Evolutionary conservation across 805 yeast species (phyloP).

Genomic region (Ogataea pignaliae): DNA sequence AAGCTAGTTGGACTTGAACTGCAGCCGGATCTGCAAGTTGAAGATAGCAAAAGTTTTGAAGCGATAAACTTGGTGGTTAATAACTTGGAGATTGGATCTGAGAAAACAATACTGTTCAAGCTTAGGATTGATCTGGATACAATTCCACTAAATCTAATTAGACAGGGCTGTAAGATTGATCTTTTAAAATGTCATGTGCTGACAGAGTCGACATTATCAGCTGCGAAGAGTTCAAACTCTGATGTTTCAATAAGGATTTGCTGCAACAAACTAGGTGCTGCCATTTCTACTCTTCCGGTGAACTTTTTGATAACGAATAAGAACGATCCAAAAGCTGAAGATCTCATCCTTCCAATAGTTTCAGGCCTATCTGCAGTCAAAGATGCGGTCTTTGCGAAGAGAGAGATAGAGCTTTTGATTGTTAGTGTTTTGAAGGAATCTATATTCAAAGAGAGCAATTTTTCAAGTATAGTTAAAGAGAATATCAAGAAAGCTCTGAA

Average conservation of each 20-base stretch:
- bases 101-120: slow-evolving; percentile 21
- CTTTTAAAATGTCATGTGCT: slow-evolving; percentile 7
- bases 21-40: slow-evolving; percentile 3
- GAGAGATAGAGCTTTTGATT: slow-evolving; percentile 33
- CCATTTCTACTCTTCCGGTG: slow-evolving; percentile 15
- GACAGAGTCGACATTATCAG: slow-evolving; percentile 3
- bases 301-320: slow-evolving; percentile 18
- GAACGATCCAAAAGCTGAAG: slow-evolving; percentile 9
- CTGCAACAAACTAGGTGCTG: slow-evolving; percentile 1
- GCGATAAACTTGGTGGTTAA: slow-evolving; percentile 5
- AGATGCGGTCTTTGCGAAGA: slow-evolving; percentile 32
- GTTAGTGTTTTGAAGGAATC: slow-evolving; percentile 17
- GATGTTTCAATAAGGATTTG: slow-evolving; percentile 9
- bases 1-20: slow-evolving; percentile 13
- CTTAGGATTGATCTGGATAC: slow-evolving; percentile 17
- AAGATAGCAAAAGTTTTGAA: background rate
- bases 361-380: slow-evolving; percentile 30
- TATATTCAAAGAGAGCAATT: slow-evolving; percentile 13
- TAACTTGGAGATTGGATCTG: slow-evolving; percentile 20
- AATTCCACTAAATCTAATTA: slow-evolving; percentile 10
- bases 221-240: slow-evolving; percentile 1
- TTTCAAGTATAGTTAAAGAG: slow-evolving; percentile 13
- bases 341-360: slow-evolving; percentile 21
- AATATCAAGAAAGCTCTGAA: slow-evolving; percentile 14
- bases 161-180: slow-evolving; percentile 13